phyloP scores from a whole-genome alignment of 495 filamentous ascomycete species.

The Neurospora sp. region DNA sequence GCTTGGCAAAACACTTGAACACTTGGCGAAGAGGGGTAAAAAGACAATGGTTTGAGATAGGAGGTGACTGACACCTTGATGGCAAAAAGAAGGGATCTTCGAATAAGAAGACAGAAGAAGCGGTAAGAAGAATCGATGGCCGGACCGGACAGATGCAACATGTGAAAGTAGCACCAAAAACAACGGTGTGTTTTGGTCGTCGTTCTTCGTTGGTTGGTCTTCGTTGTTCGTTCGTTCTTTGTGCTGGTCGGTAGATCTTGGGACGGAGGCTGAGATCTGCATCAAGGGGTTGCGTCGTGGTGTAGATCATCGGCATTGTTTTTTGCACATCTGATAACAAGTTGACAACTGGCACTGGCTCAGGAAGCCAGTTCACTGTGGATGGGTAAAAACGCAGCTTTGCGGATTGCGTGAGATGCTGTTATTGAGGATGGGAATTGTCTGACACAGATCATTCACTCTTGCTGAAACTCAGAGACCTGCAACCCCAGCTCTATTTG shows the following conservation, averaged over 20 bases:
- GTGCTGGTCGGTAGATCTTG: not conserved
- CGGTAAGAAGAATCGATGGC: not conserved
- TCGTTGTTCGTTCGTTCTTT: not conserved
- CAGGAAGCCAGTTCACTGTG: not conserved
- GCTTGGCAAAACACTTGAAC: not conserved
- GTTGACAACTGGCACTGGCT: not conserved
- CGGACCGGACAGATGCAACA: not conserved
- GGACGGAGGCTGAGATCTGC: not conserved
- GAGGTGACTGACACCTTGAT: not conserved
- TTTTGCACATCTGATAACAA: not conserved
- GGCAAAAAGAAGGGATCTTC: not conserved
- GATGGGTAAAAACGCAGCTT: not conserved
- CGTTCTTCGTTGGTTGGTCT: not conserved
- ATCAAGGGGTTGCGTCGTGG: not conserved
- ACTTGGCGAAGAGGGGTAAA: not conserved
- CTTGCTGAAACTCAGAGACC: not conserved
- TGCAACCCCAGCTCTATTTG: not conserved
- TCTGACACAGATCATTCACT: not conserved
- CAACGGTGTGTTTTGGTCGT: not conserved
- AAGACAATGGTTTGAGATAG: not conserved
- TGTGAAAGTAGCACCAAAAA: not conserved
- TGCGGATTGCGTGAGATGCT: not conserved
- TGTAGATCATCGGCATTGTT: not conserved
- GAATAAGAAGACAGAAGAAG: not conserved
- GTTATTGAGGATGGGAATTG: not conserved